phyloP scores from a whole-genome alignment of 148 eudicot species.

The Rheum nobile region DNA sequence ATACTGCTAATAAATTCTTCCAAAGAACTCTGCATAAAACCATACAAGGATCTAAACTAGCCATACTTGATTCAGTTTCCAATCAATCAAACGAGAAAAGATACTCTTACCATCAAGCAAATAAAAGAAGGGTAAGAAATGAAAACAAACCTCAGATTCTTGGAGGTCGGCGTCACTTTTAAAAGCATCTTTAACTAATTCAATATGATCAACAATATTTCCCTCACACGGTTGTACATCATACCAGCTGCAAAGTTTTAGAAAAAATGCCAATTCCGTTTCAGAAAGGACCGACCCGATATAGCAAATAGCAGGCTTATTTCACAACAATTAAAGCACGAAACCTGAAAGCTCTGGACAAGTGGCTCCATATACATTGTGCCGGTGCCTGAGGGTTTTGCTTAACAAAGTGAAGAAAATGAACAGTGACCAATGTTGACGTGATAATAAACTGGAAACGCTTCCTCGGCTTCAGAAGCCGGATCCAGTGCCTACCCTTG shows the following conservation, averaged over 20 bases:
- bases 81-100: background rate
- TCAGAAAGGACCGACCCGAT: background rate
- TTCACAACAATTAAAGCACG: background rate
- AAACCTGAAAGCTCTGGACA: slow-evolving; percentile 46
- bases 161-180: slow-evolving; percentile 35
- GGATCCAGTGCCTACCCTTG: slow-evolving; percentile 51
- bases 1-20: background rate
- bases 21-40: background rate
- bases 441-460: slow-evolving; percentile 27
- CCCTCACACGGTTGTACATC: slow-evolving; percentile 41
- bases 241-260: slow-evolving; percentile 28
- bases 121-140: background rate
- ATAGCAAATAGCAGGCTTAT: background rate
- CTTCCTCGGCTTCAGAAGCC: slow-evolving; percentile 47
- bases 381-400: slow-evolving; percentile 29
- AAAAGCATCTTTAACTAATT: slow-evolving; percentile 39
- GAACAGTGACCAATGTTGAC: slow-evolving; percentile 39
- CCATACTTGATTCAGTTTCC: background rate
- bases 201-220: slow-evolving; percentile 39
- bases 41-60: too few relatives aligned
- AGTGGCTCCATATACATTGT: slow-evolving; percentile 33
- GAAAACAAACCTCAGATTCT: slow-evolving; percentile 34
- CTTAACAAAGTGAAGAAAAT: slow-evolving; percentile 57
- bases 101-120: background rate
- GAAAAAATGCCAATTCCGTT: background rate